These are phyloP conservation scores for Mycena leptocephala DNA, from an alignment of 768 basidiomycete species.

Conservation along the genomic window DNA sequence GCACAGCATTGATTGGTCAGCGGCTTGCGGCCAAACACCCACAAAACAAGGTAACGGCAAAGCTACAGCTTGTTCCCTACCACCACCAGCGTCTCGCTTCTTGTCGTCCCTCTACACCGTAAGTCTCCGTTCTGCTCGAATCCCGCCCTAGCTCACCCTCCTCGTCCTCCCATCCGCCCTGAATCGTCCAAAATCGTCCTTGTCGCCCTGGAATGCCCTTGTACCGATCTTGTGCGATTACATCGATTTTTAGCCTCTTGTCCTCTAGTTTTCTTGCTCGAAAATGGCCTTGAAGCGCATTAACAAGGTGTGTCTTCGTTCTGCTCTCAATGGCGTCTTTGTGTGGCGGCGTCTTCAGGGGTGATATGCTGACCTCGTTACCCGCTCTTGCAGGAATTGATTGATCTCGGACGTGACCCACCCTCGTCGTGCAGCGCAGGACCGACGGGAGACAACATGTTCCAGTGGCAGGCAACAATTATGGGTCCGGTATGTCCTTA, in stretches of 20 bases:
- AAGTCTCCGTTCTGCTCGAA: constrained; percentile 25
- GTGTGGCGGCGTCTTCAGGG: constrained; percentile 34
- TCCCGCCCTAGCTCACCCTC: constrained; percentile 50
- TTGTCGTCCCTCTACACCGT: constrained; percentile 40
- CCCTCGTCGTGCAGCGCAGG: constrained; percentile 99
- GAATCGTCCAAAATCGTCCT: constrained; percentile 27
- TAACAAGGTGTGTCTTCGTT: constrained; percentile 84
- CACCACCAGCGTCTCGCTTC: constrained; percentile 59
- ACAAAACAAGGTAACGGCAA: constrained; percentile 62
- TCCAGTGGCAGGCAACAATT: constrained; percentile 99
- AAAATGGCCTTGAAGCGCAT: constrained; percentile 99
- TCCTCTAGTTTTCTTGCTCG: constrained; percentile 39
- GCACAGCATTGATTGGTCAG: constrained; percentile 25
- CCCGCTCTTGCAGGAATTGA: constrained; percentile 83
- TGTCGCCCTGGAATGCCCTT: constrained; percentile 34
- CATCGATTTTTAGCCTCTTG: constrained; percentile 40
- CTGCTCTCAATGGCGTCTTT: constrained; percentile 12
- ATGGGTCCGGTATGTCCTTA: constrained; percentile 92
- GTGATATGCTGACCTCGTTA: constrained; percentile 37
- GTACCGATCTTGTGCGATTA: constrained; percentile 63
- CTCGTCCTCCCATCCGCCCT: constrained; percentile 40
- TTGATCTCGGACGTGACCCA: constrained; percentile 99
- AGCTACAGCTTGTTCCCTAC: constrained; percentile 65
- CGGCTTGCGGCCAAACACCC: background rate
- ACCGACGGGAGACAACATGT: constrained; percentile 98